These are phyloP conservation scores for Cystobasidium onofrii DNA, from an alignment of 768 basidiomycete species.

Conservation along the genomic window DNA sequence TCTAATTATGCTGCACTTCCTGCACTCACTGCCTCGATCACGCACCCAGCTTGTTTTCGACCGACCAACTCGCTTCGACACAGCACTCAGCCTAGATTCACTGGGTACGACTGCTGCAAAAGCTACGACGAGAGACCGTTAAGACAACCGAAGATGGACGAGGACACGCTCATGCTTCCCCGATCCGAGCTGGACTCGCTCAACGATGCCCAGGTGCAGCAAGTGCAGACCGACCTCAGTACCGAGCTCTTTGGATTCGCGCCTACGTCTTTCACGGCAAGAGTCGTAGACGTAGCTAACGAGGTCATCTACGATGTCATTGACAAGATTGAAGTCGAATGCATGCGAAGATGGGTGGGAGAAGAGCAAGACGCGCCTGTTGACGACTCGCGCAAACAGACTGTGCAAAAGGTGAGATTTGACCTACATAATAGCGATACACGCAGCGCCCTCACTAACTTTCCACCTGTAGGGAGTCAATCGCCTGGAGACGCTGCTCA, in stretches of 20 bases:
- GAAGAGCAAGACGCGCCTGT: constrained; percentile 1
- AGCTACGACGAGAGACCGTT: neutral
- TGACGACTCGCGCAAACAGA: constrained; percentile 26
- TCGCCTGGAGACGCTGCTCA: constrained; percentile 40
- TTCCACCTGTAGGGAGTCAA: constrained; percentile 35
- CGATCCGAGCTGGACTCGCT: neutral
- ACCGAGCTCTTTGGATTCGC: constrained; percentile 39
- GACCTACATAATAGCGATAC: neutral
- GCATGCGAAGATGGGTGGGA: constrained; percentile 24
- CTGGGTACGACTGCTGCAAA: neutral
- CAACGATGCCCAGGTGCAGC: neutral
- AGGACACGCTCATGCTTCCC: neutral
- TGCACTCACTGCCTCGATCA: too few relatives aligned
- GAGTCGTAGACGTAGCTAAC: constrained; percentile 41
- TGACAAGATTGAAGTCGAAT: constrained; percentile 32
- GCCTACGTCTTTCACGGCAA: constrained; percentile 38
- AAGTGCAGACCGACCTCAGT: constrained; percentile 31
- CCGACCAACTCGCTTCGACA: neutral
- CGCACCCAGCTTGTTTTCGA: neutral
- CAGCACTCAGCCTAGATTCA: neutral
- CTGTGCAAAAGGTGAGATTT: constrained; percentile 34
- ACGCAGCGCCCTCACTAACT: too few relatives aligned
- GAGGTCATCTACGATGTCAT: constrained; percentile 37
- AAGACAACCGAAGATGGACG: neutral
- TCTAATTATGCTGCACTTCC: too few relatives aligned